Percentiles rank a stretch among this genome's conserved stretches.
These are phyloP conservation scores for Nemania bipapillata DNA, from an alignment of 2,329 filamentous ascomycete genomes.

Conservation along the genomic window DNA sequence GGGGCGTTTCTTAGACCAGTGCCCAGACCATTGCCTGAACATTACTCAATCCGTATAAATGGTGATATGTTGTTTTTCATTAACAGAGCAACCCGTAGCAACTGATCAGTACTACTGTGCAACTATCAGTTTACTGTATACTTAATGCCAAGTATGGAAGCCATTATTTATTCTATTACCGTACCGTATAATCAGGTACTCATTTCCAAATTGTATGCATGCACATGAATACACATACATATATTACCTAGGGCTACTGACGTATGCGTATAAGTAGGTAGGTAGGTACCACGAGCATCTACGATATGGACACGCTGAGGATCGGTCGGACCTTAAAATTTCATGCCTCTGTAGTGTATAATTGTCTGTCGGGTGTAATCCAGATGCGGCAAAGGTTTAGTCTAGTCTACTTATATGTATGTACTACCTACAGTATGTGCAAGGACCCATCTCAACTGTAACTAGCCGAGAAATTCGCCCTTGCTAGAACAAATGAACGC, in stretches of 20 bases:
- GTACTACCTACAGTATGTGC: too few species aligned
- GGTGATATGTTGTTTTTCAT: neutral
- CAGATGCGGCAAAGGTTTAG: slow-evolving; percentile 9
- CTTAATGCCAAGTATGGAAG: too few species aligned
- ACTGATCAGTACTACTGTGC: too few species aligned
- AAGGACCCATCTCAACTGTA: slow-evolving; percentile 8
- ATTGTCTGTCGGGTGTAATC: neutral
- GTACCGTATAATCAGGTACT: too few species aligned
- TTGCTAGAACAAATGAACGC: neutral
- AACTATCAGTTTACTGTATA: too few species aligned
- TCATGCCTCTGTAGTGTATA: neutral
- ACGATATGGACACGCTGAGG: neutral
- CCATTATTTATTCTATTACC: too few species aligned
- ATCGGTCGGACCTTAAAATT: neutral
- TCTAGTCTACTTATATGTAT: too few species aligned
- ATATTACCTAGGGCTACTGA: too few species aligned
- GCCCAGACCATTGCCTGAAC: neutral
- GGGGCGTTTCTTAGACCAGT: neutral
- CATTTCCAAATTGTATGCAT: too few species aligned
- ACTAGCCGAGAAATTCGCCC: slow-evolving; percentile 16
- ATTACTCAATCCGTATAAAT: slow-evolving; percentile 4
- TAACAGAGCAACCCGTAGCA: too few species aligned
- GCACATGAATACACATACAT: too few species aligned
- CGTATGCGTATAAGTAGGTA: too few species aligned
- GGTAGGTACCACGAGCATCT: neutral